A percentile compares a stretch with the other conserved stretches of the same genome.
These are phyloP conservation scores for Aegilops sharonensis DNA, from an alignment of 176 grass and related monocot species.

Conservation along the genomic window DNA sequence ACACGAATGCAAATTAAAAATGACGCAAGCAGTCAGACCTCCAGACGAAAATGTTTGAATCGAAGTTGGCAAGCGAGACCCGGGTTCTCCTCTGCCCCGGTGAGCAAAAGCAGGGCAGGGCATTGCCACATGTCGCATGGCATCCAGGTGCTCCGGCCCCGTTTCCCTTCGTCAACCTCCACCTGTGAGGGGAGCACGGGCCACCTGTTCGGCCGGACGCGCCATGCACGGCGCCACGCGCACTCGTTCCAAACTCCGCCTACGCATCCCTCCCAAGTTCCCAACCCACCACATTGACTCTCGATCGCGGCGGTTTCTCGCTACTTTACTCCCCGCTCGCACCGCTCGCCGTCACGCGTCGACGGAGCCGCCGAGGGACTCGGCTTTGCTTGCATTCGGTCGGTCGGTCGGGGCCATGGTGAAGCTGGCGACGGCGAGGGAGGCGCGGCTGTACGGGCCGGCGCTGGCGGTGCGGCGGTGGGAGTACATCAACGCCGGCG, in stretches of 20 bases:
- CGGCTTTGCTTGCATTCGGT: not conserved
- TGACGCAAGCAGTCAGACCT: no score
- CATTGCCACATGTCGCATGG: slow-evolving; percentile 13
- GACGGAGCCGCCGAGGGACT: not conserved
- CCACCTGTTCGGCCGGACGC: not conserved
- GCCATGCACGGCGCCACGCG: slow-evolving; percentile 73
- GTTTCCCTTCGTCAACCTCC: not conserved
- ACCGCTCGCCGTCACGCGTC: not conserved
- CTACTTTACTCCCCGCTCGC: not conserved
- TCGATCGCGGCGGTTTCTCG: not conserved
- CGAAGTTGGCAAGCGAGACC: no score
- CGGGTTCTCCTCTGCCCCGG: no score
- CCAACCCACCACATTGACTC: slow-evolving; percentile 28
- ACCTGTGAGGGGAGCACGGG: not conserved
- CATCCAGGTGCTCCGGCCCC: not conserved
- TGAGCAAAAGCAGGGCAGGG: not conserved
- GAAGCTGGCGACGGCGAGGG: slow-evolving; percentile 80
- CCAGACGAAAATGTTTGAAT: no score
- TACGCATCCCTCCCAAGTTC: not conserved
- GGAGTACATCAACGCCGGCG: slow-evolving; percentile 81
- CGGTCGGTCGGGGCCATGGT: slow-evolving; percentile 37
- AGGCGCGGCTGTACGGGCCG: slow-evolving; percentile 67
- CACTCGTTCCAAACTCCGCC: not conserved
- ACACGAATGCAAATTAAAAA: no score
- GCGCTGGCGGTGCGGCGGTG: slow-evolving; percentile 42